Base-by-base conservation (phyloP, 2,329 filamentous ascomycete species). In the Colletotrichum liaoningense region DNA sequence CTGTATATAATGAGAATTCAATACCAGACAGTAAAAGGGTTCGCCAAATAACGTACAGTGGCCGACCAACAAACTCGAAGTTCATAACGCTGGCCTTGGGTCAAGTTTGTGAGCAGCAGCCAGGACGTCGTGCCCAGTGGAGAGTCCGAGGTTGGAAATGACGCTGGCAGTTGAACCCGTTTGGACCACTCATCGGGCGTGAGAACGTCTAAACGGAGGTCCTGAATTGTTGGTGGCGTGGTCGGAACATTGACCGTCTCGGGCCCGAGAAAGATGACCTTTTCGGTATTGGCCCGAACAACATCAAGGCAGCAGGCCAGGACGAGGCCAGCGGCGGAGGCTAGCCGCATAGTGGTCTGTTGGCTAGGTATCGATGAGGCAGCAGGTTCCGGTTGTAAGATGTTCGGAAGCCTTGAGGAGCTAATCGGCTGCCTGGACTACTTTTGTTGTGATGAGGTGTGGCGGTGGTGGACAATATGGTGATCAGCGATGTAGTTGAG, bases 31-130 rank as follows among this genome's bases (percentile, higher is more conserved):
- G 38, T 55, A 14, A 74, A 46, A 52, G 42, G 11, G 58, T 55
- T 49, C 69, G 57, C 24, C 58, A 35, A 59, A 33, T 56, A 38
- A 88, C 93, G 83, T 88, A 98, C 96, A 74, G 93, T 97, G 54
- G 97, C 97, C 73, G 95, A 88, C 95, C 96, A 99, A 84, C 96
- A 98, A 73, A 98, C 88, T 67, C 97, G 92, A 62, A 97, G 89
- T 86, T 99, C 97, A 86, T 98, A 98, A 76, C 95, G 90, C 79
- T 93, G 92, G 12, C 91, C 90, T 46, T 90, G 88, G n/a, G 84
- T 87, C 67, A 99, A 86, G 42, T 88, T 85, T 69, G 93, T 89
- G 6, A 99, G 89, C 8, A 96, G 84, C 77, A 95, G 89, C 97
- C 97, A 98, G 33, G 93, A 92, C 64, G 92, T 86, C 12, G 86